Evolutionary conservation across 805 yeast genomes (phyloP).

Genomic region (Saccharomycopsis olivae): DNA sequence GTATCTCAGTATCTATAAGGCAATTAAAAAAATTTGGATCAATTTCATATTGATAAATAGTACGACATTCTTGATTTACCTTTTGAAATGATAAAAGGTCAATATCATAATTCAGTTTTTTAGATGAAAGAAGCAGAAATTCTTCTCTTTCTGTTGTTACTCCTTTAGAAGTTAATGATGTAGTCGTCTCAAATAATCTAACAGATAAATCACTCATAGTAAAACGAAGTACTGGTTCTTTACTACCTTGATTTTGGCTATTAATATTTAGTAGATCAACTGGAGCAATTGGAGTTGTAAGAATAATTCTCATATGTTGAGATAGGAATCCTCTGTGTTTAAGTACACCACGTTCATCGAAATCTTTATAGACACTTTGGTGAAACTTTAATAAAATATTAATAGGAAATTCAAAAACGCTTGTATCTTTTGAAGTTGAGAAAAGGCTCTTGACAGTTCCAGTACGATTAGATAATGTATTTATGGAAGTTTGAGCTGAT

Average conservation of each 20-base stretch:
- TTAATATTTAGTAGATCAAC: no score
- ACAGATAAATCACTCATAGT: neutral
- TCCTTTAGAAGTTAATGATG: neutral
- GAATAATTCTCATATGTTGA: conserved; percentile 7
- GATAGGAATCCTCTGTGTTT: conserved; percentile 8
- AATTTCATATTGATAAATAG: conserved; percentile 8
- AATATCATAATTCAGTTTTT: conserved; percentile 2
- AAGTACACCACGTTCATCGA: conserved; percentile 8
- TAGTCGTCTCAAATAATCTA: neutral
- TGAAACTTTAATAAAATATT: conserved; percentile 3
- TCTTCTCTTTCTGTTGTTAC: neutral
- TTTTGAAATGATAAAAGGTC: conserved; percentile 4
- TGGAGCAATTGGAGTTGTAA: neutral
- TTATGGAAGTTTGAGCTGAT: neutral
- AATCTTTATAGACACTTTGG: conserved; percentile 9
- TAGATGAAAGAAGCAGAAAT: neutral
- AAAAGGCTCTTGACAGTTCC: neutral
- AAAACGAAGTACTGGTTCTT: neutral
- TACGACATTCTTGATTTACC: conserved; percentile 4
- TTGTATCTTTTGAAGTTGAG: neutral
- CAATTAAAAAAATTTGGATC: conserved; percentile 3
- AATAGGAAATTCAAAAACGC: conserved; percentile 5
- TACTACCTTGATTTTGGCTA: neutral
- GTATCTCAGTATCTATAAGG: conserved; percentile 5
- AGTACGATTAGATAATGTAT: neutral